Evolutionary conservation across 108 stramenopile genomes (phyloP).

Genomic region (Nitzschia palea): DNA sequence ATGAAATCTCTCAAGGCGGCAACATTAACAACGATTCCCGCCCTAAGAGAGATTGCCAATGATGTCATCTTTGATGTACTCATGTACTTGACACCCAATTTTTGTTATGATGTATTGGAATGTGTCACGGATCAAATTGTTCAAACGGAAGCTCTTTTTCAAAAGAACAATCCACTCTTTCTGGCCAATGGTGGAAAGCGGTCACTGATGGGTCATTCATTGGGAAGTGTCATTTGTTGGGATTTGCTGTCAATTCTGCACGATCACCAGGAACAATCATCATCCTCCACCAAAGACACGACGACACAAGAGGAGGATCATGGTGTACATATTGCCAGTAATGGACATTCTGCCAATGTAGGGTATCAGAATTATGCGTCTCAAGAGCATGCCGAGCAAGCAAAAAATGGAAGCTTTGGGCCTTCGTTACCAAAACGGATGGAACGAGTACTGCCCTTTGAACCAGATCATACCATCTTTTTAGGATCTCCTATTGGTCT

Average conservation of each 20-base stretch:
- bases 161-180: conserved; percentile 64
- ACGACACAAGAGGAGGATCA: neutral
- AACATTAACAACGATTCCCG: conserved; percentile 76
- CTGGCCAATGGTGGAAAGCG: conserved; percentile 49
- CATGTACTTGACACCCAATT: conserved; percentile 77
- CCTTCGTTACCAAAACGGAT: conserved; percentile 59
- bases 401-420: conserved; percentile 66
- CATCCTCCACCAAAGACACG: neutral
- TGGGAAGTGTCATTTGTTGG: conserved; percentile 90
- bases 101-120: conserved; percentile 74
- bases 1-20: conserved; percentile 65
- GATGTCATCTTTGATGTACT: conserved; percentile 76
- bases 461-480: conserved; percentile 69
- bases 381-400: conserved; percentile 15
- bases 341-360: conserved; percentile 11
- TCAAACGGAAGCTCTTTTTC: conserved; percentile 51
- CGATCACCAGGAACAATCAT: conserved; percentile 20
- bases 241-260: conserved; percentile 77
- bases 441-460: conserved; percentile 62
- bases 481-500: conserved; percentile 82
- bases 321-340: conserved; percentile 20
- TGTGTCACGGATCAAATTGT: conserved; percentile 72
- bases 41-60: conserved; percentile 79
- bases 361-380: conserved; percentile 50
- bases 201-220: conserved; percentile 76